A percentile compares a stretch with the other conserved stretches of the same genome.
These are phyloP conservation scores for Triglochin maritima DNA, from an alignment of 106 monocot species.

Conservation along the genomic window DNA sequence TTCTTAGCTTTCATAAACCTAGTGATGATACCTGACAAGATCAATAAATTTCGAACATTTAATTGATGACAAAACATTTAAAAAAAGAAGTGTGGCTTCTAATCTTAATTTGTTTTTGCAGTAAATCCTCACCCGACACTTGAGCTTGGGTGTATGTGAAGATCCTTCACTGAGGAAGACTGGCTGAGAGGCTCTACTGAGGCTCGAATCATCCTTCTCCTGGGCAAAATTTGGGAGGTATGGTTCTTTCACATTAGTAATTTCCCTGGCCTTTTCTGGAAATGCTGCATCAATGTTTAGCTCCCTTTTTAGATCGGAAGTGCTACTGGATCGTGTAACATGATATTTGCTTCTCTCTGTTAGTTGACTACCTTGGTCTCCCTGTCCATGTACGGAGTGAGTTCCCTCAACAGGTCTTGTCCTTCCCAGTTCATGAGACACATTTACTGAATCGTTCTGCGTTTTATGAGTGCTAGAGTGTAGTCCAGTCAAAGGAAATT, in stretches of 20 bases:
- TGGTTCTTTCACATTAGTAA: constrained; percentile 8
- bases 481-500: constrained; percentile 11
- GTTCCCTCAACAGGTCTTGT: constrained; percentile 6
- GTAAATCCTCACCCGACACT: constrained; percentile 55
- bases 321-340: constrained; percentile 24
- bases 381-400: not conserved
- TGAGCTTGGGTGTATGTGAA: constrained; percentile 58
- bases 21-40: no score
- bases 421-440: constrained; percentile 13
- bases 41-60: no score
- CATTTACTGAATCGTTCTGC: constrained; percentile 4
- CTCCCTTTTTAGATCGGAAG: constrained; percentile 15
- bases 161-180: constrained; percentile 37
- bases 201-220: constrained; percentile 23
- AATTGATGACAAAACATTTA: no score
- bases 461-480: constrained; percentile 3
- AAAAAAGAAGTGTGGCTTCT: no score
- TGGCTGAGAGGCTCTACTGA: constrained; percentile 4
- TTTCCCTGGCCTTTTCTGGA: constrained; percentile 19
- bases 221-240: constrained; percentile 9
- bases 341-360: constrained; percentile 6
- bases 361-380: not conserved
- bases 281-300: constrained; percentile 9
- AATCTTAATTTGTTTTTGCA: not conserved
- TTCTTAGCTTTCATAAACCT: no score